phyloP scores from a whole-genome alignment of 208 protist species.

The Vickermania spadyakhi region DNA sequence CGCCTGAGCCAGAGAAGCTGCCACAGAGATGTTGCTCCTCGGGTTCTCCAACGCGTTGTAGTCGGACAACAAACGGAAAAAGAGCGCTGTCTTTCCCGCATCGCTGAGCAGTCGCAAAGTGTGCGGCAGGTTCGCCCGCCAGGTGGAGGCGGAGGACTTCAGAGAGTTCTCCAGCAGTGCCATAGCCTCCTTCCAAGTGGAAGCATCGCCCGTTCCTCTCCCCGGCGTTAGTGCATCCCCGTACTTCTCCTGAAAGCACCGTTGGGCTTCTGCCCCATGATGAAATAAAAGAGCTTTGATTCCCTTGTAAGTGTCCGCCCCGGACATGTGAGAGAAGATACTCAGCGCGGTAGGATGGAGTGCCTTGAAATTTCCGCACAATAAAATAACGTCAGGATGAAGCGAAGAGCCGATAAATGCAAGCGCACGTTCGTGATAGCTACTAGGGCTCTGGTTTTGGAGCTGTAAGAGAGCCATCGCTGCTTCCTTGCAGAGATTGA shows the following conservation, averaged over 20 bases:
- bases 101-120: slow-evolving; percentile 78
- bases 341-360: no score
- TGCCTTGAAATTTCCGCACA: no score
- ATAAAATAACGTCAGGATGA: not conserved
- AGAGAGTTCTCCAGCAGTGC: no score
- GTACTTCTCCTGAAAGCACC: slow-evolving; percentile 27
- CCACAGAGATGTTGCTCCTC: slow-evolving; percentile 25
- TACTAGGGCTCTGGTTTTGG: not conserved
- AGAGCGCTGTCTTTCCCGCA: slow-evolving; percentile 30
- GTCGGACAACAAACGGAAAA: slow-evolving; percentile 43
- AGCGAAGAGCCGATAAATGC: not conserved
- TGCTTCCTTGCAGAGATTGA: not conserved
- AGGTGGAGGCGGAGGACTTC: slow-evolving; percentile 7
- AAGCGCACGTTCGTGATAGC: not conserved
- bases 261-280: slow-evolving; percentile 4
- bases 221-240: slow-evolving; percentile 45
- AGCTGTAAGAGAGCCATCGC: no score
- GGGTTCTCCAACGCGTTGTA: slow-evolving; percentile 17
- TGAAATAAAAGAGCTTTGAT: slow-evolving; percentile 33
- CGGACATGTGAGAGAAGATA: slow-evolving; percentile 45
- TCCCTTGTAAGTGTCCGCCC: slow-evolving; percentile 41
- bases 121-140: slow-evolving; percentile 17
- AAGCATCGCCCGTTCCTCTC: not conserved
- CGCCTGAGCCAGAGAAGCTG: slow-evolving; percentile 44
- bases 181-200: not conserved